Evolutionary conservation across 1,284 basidiomycete species (phyloP).

Genomic region (Sporisorium graminicola): DNA sequence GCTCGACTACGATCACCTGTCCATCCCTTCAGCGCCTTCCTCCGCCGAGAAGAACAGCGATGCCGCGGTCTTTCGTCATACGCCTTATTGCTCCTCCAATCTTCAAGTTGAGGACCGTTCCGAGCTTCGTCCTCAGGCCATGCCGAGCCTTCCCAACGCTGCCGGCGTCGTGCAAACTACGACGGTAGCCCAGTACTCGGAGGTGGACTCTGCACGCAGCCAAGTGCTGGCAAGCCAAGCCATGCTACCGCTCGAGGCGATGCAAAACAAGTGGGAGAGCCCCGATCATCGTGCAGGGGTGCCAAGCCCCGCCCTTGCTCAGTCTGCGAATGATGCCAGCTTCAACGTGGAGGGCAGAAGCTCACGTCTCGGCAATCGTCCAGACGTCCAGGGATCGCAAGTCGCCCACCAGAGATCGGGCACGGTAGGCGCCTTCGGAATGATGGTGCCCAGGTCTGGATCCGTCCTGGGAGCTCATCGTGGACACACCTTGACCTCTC

Average conservation of each 20-base stretch:
- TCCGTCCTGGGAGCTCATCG: constrained; percentile 23
- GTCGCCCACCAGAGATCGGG: constrained; percentile 35
- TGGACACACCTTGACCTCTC: constrained; percentile 31
- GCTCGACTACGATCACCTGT: constrained; percentile 42
- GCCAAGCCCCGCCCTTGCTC: constrained; percentile 13
- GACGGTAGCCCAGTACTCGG: constrained; percentile 1
- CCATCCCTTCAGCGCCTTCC: constrained; percentile 45
- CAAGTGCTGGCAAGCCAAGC: constrained; percentile 7
- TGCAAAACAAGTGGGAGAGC: constrained; percentile 24
- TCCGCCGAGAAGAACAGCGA: constrained; percentile 30
- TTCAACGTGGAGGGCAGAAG: constrained; percentile 32
- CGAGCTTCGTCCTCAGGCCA: constrained; percentile 31
- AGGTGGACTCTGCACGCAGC: constrained; percentile 4
- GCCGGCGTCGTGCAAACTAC: constrained; percentile 4
- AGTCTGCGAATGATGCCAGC: constrained; percentile 1
- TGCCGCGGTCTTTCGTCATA: constrained; percentile 7
- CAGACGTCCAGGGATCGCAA: constrained; percentile 8
- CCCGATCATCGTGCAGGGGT: constrained; percentile 7
- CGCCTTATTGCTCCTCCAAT: constrained; percentile 53
- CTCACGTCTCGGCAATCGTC: constrained; percentile 42
- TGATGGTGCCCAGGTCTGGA: constrained; percentile 25
- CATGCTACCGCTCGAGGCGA: constrained; percentile 13
- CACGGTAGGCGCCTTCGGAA: constrained; percentile 32
- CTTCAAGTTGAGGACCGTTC: constrained; percentile 48
- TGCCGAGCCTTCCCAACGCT: constrained; percentile 12